Evolutionary conservation across 108 stramenopile species (phyloP).

Genomic region (Nitzschia palea): DNA sequence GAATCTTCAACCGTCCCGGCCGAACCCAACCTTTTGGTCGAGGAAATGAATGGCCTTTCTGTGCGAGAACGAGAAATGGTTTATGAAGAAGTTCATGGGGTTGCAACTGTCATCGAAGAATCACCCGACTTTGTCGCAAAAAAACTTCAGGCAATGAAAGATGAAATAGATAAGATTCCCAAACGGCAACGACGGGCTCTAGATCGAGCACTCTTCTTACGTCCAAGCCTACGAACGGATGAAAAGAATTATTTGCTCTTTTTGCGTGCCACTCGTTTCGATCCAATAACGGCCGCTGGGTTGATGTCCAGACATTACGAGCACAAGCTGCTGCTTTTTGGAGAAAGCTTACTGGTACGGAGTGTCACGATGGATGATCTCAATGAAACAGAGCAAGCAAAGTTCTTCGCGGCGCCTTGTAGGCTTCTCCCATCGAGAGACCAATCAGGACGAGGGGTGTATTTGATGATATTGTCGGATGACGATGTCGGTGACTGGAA

Average conservation of each 20-base stretch:
- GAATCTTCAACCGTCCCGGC: too few relatives aligned
- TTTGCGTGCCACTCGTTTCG: slow-evolving; percentile 18
- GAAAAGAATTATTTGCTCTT: slow-evolving; percentile 20
- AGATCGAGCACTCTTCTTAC: slow-evolving; percentile 11
- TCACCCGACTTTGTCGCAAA: slow-evolving; percentile 5
- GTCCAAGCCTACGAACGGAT: slow-evolving; percentile 5
- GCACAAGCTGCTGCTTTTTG: slow-evolving; percentile 21
- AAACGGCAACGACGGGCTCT: not conserved
- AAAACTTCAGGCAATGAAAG: not conserved
- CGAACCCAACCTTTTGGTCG: not conserved
- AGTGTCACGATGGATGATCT: slow-evolving; percentile 18
- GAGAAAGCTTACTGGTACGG: slow-evolving; percentile 2
- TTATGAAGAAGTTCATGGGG: slow-evolving; percentile 26
- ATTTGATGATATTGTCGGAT: not conserved
- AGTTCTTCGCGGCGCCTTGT: not conserved
- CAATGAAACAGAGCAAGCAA: not conserved
- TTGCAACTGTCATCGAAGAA: slow-evolving; percentile 10
- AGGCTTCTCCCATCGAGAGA: not conserved
- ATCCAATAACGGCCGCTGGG: slow-evolving; percentile 18
- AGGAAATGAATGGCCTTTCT: slow-evolving; percentile 12
- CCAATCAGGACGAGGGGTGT: not conserved
- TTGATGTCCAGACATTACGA: slow-evolving; percentile 15
- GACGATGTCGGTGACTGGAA: not conserved
- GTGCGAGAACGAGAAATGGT: slow-evolving; percentile 23
- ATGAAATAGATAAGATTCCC: not conserved